Conservation (phyloP, 2,329 filamentous ascomycete genomes). For the Ciborinia camelliae region DNA sequence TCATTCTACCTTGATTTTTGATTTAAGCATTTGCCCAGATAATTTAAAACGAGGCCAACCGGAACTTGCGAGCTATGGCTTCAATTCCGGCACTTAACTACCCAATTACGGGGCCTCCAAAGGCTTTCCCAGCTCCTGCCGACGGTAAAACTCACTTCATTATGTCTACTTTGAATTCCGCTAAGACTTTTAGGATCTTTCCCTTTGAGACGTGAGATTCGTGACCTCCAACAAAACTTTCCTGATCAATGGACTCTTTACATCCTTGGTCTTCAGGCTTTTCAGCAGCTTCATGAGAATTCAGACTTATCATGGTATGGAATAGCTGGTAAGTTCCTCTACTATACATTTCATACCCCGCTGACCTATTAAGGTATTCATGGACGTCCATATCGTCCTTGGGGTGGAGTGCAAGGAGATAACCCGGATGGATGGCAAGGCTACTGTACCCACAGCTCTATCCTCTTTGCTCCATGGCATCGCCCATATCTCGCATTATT, state of each 20-base stretch:
- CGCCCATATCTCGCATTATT: slow-evolving; percentile 69
- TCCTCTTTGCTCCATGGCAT: slow-evolving; percentile 80
- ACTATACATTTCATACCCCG: slow-evolving; percentile 36
- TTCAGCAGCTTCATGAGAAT: slow-evolving; percentile 67
- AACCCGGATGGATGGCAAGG: slow-evolving; percentile 27
- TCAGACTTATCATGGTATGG: slow-evolving; percentile 72
- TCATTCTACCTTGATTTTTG: not conserved
- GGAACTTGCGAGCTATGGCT: not conserved
- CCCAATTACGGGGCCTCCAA: slow-evolving; percentile 27
- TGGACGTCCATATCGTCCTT: slow-evolving; percentile 63
- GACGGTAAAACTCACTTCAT: slow-evolving; percentile 22
- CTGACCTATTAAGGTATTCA: slow-evolving; percentile 58
- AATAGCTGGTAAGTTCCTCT: slow-evolving; percentile 57
- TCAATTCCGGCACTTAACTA: slow-evolving; percentile 26
- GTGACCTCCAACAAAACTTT: slow-evolving; percentile 57
- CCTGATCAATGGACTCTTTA: slow-evolving; percentile 72
- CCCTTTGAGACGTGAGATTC: slow-evolving; percentile 60
- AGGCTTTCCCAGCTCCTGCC: slow-evolving; percentile 22
- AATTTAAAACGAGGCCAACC: not conserved
- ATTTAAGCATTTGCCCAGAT: not conserved
- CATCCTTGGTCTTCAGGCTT: slow-evolving; percentile 64
- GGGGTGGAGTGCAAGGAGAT: slow-evolving; percentile 51
- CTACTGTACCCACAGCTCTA: slow-evolving; percentile 74
- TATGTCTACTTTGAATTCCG: not conserved
- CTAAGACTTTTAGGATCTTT: slow-evolving; percentile 25